Base-by-base conservation (phyloP, 768 basidiomycete species). In the Agaricus sinodeliciosus region DNA sequence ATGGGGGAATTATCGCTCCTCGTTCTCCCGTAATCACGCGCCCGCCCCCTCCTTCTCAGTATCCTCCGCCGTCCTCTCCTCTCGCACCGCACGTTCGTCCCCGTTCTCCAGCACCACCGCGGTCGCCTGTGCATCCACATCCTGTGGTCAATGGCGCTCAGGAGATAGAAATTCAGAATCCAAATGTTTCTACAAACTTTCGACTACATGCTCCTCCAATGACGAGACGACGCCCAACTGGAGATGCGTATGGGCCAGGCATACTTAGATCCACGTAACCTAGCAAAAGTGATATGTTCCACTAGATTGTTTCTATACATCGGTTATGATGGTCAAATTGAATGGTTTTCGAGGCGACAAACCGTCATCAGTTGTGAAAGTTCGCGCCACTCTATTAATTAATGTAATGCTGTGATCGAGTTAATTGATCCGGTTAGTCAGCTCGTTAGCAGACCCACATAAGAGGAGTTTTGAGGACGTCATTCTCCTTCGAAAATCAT, bases 1-100 rank as follows among this genome's bases (percentile, higher is more conserved):
- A 81, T 12, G 83, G 88, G 58, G 90, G 87, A 11, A 69, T 91
- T 48, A 81, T 92, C 54, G 81, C 86, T 0, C 85, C 85, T 12
- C 79, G 72, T 11, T 74, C 84, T 13, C 79, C 81, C 1, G 60
- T 59, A 46, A 63, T 64, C 9, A 60, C 69, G 28, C 63, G 67
- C 13, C 67, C 73, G 15, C 69, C 70, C 22, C 60, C 62, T n/a
- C 65, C 62, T 13, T 15, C 37, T 27, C 63, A 62, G 26, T 47
- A 53, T 12, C 59, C 61, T 25, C 68, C 65, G 41, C 63, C 67
- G 9, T 63, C 63, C 25, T 44, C 65, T 7, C 56, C 68, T 49
- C 65, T 68, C 12, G 57, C 65, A 16, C 62, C 66, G 12, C 64
- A 67, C 37, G 63, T 63, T n/a, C 68, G 63, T 18, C 70, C 74